phyloP scores from a whole-genome alignment of 495 filamentous ascomycete species.

The Thozetella sp. region DNA sequence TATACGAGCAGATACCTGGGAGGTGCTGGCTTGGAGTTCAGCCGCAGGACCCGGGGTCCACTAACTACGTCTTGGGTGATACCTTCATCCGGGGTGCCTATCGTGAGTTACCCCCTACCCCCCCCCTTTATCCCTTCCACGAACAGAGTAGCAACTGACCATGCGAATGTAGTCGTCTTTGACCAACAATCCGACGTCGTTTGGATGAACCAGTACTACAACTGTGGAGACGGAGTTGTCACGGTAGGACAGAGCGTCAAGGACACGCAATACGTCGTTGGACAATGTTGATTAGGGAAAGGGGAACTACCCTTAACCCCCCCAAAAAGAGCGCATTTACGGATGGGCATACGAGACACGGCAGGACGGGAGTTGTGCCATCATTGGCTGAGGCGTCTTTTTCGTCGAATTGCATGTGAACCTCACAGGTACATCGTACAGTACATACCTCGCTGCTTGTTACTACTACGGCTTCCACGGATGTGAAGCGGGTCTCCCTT shows the following conservation, averaged over 20 bases:
- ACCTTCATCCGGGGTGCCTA: conserved; percentile 46
- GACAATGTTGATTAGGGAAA: conserved; percentile 17
- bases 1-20: conserved; percentile 34
- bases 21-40: conserved; percentile 43
- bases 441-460: too few relatives aligned
- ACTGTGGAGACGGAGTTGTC: conserved; percentile 34
- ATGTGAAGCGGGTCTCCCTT: too few relatives aligned
- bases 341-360: not conserved
- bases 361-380: too few relatives aligned
- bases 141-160: conserved; percentile 5
- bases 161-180: conserved; percentile 34
- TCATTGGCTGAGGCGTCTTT: too few relatives aligned
- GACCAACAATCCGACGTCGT: conserved; percentile 42
- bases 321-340: not conserved
- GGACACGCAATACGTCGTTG: conserved; percentile 19
- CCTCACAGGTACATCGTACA: too few relatives aligned
- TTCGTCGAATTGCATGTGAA: too few relatives aligned
- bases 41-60: conserved; percentile 27
- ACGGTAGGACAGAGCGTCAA: conserved; percentile 18
- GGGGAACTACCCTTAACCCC: not conserved
- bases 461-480: too few relatives aligned
- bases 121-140: not conserved
- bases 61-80: conserved; percentile 39
- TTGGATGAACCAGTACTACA: conserved; percentile 47
- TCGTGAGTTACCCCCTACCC: conserved; percentile 24